Percentiles rank a stretch among this genome's conserved stretches.
These are phyloP conservation scores for Aspergillus ibericus DNA, from an alignment of 2,329 filamentous ascomycete genomes.

Conservation along the genomic window DNA sequence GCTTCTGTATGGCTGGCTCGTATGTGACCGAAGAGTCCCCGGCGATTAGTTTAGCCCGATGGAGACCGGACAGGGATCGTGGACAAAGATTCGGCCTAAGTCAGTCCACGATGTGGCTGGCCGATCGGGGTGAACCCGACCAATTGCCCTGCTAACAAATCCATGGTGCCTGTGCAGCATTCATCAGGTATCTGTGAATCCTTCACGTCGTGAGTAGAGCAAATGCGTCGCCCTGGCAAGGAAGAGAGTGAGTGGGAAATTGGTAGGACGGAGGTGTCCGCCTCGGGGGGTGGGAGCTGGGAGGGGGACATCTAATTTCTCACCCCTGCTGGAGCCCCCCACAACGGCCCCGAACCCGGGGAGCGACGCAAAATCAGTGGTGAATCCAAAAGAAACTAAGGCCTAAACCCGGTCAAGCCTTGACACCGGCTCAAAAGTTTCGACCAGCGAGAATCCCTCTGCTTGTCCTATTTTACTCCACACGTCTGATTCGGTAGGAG, in stretches of 20 bases:
- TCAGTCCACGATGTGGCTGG: not conserved
- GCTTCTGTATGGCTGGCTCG: not conserved
- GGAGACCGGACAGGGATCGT: not conserved
- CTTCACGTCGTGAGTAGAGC: not conserved
- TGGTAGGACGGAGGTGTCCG: not conserved
- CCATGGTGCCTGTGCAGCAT: not conserved
- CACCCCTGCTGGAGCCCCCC: not conserved
- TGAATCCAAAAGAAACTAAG: not conserved
- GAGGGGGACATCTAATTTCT: not conserved
- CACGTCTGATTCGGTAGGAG: not conserved
- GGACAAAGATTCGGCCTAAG: not conserved
- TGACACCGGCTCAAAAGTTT: not conserved
- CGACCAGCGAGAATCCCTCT: not conserved
- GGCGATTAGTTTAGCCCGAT: not conserved
- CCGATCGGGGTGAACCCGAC: not conserved
- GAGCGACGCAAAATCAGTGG: not conserved
- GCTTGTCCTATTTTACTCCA: not conserved
- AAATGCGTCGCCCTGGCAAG: not conserved
- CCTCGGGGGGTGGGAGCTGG: not conserved
- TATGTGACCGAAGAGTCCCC: not conserved
- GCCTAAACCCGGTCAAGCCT: not conserved
- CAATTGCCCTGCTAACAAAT: not conserved
- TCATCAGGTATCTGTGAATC: not conserved
- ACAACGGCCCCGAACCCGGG: not conserved
- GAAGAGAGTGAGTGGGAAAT: not conserved